These are phyloP conservation scores for Theileria equi DNA, from an alignment of 169 alveolate species.

Conservation along the genomic window DNA sequence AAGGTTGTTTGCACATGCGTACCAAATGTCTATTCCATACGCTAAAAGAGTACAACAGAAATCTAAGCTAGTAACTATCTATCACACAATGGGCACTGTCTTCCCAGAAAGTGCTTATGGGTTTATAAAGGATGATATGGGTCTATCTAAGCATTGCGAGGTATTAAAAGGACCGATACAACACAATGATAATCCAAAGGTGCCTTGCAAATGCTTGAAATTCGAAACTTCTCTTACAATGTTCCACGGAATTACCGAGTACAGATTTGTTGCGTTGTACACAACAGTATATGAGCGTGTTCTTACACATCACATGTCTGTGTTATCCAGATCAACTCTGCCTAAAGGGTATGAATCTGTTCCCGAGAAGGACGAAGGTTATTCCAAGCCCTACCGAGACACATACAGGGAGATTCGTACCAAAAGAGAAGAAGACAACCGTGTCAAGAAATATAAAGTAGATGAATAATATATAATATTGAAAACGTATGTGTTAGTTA, in stretches of 20 bases:
- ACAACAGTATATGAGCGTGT: slow-evolving; percentile 27
- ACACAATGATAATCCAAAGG: slow-evolving; percentile 62
- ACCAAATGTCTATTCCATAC: slow-evolving; percentile 42
- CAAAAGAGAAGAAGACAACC: no score
- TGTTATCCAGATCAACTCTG: no score
- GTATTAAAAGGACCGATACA: slow-evolving; percentile 1
- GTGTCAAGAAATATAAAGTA: no score
- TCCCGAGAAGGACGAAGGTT: no score
- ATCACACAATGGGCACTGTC: slow-evolving; percentile 34
- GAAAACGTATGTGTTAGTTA: no score
- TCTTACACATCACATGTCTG: no score
- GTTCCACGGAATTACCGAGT: slow-evolving; percentile 54
- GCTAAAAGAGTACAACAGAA: slow-evolving; percentile 6
- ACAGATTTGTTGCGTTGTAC: slow-evolving; percentile 44
- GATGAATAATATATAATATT: no score
- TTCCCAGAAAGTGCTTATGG: slow-evolving; percentile 31
- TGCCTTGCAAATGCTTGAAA: slow-evolving; percentile 54
- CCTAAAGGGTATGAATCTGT: no score
- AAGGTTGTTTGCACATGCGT: slow-evolving; percentile 61
- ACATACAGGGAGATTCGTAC: no score
- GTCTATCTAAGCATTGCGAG: slow-evolving; percentile 51
- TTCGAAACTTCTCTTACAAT: not conserved
- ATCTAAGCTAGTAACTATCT: slow-evolving; percentile 45
- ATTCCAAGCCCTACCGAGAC: no score
- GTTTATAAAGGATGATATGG: slow-evolving; percentile 49